phyloP scores from a whole-genome alignment of 805 yeast species.

The Wickerhamomyces queroliae region DNA sequence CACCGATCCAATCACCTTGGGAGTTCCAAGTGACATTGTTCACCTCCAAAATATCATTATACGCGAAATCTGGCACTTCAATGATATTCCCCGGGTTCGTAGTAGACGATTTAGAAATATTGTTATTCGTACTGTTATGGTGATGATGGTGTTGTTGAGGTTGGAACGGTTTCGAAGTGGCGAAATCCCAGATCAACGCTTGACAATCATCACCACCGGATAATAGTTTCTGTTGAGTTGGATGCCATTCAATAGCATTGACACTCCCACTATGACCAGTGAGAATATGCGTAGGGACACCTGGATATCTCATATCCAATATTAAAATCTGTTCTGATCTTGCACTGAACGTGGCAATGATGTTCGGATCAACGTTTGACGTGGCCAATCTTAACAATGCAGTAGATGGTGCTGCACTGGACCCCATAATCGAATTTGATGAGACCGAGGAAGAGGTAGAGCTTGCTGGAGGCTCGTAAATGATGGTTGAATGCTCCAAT shows the following conservation, averaged over 20 bases:
- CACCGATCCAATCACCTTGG: slow-evolving; percentile 78
- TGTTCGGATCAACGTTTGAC: slow-evolving; percentile 73
- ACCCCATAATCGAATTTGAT: neutral
- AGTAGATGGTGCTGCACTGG: slow-evolving; percentile 12
- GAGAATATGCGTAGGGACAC: slow-evolving; percentile 66
- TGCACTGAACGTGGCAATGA: slow-evolving; percentile 76
- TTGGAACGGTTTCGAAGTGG: neutral
- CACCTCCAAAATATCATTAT: slow-evolving; percentile 62
- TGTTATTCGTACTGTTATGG: slow-evolving; percentile 2
- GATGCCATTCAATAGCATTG: slow-evolving; percentile 83
- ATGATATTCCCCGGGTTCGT: slow-evolving; percentile 4
- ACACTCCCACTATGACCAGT: slow-evolving; percentile 64
- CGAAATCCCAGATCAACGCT: slow-evolving; percentile 61
- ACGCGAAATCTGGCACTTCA: slow-evolving; percentile 37
- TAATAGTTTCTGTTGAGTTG: slow-evolving; percentile 53
- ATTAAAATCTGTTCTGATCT: slow-evolving; percentile 61
- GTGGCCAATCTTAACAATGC: slow-evolving; percentile 71
- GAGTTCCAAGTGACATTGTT: slow-evolving; percentile 73
- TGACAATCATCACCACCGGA: slow-evolving; percentile 74
- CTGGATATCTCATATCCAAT: slow-evolving; percentile 85
- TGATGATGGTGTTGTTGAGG: slow-evolving; percentile 1
- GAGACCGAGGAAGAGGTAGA: neutral
- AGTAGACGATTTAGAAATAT: neutral
- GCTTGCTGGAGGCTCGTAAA: slow-evolving; percentile 65
- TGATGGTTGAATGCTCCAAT: slow-evolving; percentile 89